Evolutionary conservation across 768 basidiomycete genomes (phyloP).

Genomic region (Crassisporium funariophilum): DNA sequence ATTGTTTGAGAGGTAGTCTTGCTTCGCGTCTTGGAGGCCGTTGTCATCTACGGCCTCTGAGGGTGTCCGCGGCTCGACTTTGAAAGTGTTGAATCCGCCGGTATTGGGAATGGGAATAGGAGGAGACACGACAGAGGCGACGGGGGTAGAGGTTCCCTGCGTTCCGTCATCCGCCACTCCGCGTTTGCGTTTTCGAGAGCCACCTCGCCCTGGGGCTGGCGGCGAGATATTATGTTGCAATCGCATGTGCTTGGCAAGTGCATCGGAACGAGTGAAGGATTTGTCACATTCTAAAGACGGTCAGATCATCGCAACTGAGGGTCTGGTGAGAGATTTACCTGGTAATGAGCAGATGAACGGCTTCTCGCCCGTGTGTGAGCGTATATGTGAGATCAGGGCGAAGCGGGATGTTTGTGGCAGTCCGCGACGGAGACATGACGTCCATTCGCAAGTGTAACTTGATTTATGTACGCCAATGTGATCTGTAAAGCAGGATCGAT

Average conservation of each 20-base stretch:
- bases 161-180: constrained; percentile 39
- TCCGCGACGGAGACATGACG: constrained; percentile 76
- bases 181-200: constrained; percentile 71
- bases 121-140: constrained; percentile 25
- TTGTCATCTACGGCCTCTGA: constrained; percentile 41
- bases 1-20: constrained; percentile 19
- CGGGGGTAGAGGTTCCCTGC: constrained; percentile 21
- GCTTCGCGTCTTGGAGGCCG: constrained; percentile 7
- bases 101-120: constrained; percentile 26
- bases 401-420: constrained; percentile 87
- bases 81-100: constrained; percentile 59
- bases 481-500: constrained; percentile 40
- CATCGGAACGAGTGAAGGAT: constrained; percentile 93
- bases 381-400: constrained; percentile 86
- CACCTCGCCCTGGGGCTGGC: constrained; percentile 72
- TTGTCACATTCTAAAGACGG: constrained; percentile 80
- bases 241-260: constrained; percentile 90
- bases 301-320: neutral
- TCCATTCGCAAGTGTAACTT: constrained; percentile 89
- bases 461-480: constrained; percentile 86
- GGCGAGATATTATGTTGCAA: constrained; percentile 82
- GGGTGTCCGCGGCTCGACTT: constrained; percentile 54
- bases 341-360: constrained; percentile 83
- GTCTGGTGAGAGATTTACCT: constrained; percentile 49
- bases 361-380: constrained; percentile 94